phyloP scores from a whole-genome alignment of 1,284 basidiomycete genomes.

The Irpex rosettiformis region DNA sequence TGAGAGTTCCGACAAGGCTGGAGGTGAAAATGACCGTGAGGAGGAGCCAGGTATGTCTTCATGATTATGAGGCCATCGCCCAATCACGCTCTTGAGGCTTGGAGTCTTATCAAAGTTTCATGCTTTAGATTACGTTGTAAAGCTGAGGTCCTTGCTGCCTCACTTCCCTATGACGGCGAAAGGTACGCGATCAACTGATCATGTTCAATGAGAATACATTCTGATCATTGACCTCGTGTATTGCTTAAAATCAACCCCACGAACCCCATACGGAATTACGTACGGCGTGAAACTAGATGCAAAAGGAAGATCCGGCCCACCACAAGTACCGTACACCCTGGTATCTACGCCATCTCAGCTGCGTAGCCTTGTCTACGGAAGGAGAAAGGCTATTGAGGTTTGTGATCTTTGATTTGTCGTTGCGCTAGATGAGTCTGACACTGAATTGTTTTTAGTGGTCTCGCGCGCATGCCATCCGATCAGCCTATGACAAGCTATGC shows the following conservation, averaged over 20 bases:
- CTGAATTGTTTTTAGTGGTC: constrained; percentile 40
- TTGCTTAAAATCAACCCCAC: constrained; percentile 1
- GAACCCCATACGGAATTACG: not conserved
- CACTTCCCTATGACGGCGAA: constrained; percentile 57
- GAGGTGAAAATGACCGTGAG: constrained; percentile 11
- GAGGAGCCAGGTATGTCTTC: constrained; percentile 8
- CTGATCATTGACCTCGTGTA: not conserved
- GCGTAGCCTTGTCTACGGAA: constrained; percentile 45
- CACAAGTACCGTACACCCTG: constrained; percentile 50
- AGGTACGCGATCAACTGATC: constrained; percentile 35
- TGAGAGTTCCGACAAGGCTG: not conserved
- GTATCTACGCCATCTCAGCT: constrained; percentile 44
- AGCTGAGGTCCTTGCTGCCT: constrained; percentile 43
- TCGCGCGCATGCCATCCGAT: constrained; percentile 50
- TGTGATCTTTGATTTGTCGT: constrained; percentile 12
- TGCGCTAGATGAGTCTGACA: not conserved
- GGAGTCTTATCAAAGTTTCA: not conserved
- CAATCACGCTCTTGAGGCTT: not conserved
- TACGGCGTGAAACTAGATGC: constrained; percentile 29
- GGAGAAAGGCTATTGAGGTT: constrained; percentile 71
- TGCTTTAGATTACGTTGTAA: constrained; percentile 36
- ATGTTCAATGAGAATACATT: not conserved
- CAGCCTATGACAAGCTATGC: constrained; percentile 42
- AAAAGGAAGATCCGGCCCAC: constrained; percentile 31
- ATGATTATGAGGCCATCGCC: not conserved